These are phyloP conservation scores for Epichloe hybrida DNA, from an alignment of 2,329 filamentous ascomycete genomes.

Conservation along the genomic window DNA sequence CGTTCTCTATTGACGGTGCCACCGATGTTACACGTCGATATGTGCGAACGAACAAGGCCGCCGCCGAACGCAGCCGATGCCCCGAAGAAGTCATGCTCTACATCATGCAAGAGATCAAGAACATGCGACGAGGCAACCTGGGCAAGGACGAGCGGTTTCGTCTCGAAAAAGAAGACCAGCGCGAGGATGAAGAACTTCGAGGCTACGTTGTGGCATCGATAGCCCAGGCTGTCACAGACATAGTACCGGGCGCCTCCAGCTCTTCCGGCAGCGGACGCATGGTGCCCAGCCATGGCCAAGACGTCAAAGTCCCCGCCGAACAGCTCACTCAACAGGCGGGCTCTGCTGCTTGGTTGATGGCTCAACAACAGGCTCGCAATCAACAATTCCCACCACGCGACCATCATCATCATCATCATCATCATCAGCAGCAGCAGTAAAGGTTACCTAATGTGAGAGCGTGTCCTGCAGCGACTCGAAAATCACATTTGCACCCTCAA, in stretches of 20 bases:
- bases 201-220: constrained; percentile 62
- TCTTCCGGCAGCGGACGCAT: constrained; percentile 9
- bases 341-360: constrained; percentile 36
- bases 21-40: constrained; percentile 55
- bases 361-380: constrained; percentile 29
- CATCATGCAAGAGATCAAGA: constrained; percentile 84
- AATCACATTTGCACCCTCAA: background rate
- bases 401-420: constrained; percentile 26
- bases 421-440: constrained; percentile 8
- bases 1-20: constrained; percentile 80
- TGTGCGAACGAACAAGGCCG: constrained; percentile 58
- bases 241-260: constrained; percentile 37
- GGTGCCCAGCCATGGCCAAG: constrained; percentile 23
- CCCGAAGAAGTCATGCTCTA: constrained; percentile 84
- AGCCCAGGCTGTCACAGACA: constrained; percentile 56
- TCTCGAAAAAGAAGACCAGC: constrained; percentile 66
- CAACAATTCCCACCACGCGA: constrained; percentile 31
- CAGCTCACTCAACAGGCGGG: constrained; percentile 39
- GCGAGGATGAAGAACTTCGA: constrained; percentile 62
- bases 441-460: background rate
- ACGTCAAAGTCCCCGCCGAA: constrained; percentile 48
- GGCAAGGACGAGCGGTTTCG: constrained; percentile 73
- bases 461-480: background rate
- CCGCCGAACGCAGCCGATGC: constrained; percentile 62
- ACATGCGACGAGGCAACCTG: constrained; percentile 70